Evolutionary conservation across 2,329 filamentous ascomycete species (phyloP).

Genomic region (Dactylellina sp.): DNA sequence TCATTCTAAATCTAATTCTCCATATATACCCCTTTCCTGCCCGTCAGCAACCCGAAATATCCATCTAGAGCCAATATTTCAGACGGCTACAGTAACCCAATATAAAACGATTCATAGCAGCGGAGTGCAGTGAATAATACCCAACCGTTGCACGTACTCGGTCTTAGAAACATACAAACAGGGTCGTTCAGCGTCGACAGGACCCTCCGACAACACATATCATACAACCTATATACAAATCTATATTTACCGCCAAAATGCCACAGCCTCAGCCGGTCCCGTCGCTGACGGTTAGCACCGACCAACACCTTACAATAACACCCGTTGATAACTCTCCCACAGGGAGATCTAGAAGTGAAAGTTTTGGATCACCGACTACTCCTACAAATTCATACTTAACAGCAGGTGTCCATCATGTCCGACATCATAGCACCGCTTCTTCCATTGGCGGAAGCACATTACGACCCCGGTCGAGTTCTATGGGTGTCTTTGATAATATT

Average conservation of each 20-base stretch:
- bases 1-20: constrained; percentile 18
- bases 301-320: constrained; percentile 53
- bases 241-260: constrained; percentile 19
- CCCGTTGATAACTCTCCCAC: constrained; percentile 25
- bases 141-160: not conserved
- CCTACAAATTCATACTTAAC: constrained; percentile 55
- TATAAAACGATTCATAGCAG: constrained; percentile 10
- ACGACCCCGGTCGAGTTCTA: constrained; percentile 49
- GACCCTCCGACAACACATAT: constrained; percentile 18
- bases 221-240: constrained; percentile 32
- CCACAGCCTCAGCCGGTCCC: constrained; percentile 35
- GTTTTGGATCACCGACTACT: constrained; percentile 51
- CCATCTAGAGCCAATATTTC: not conserved
- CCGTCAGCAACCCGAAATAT: not conserved
- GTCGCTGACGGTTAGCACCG: constrained; percentile 53
- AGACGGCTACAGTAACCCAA: too few relatives aligned
- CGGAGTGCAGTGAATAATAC: not conserved
- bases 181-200: too few relatives aligned
- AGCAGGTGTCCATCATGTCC: constrained; percentile 44
- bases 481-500: constrained; percentile 44
- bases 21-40: constrained; percentile 43
- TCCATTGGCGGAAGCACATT: constrained; percentile 54
- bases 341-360: constrained; percentile 51
- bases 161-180: too few relatives aligned
- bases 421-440: constrained; percentile 49